Base-by-base conservation (phyloP, 768 basidiomycete genomes). In the Tricholomella constricta region DNA sequence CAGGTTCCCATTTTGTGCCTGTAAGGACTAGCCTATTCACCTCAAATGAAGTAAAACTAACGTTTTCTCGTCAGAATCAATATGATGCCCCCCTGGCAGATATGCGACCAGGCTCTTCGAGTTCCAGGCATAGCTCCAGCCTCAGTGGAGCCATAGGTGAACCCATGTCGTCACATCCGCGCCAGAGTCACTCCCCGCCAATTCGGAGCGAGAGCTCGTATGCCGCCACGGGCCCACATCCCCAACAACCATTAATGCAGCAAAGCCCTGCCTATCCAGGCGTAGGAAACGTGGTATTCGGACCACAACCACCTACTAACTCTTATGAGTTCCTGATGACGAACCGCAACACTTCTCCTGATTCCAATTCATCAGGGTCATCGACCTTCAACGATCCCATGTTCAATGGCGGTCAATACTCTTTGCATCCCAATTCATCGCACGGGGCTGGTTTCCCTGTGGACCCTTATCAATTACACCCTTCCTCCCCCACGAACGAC, bases 141-240 rank as follows among this genome's bases (percentile, higher is more conserved):
- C 71, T 89, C 51, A 81, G 80, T 23, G 84, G 84, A 52, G 85
- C 87, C 22, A 81, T 89, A 68, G 84, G 82, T 45, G 83, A 85
- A 35, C 58, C 70, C 69, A 73, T 66, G 63, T 50, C 70, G 43
- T 20, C 62, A 19, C 58, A 52, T 50, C 54, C 67, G 34, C 61
- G 67, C 35, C 48, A 43, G 22, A 60, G 56, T 48, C 58, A 56
- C 34, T 60, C 61, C n/a, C 51, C 61, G 15, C 42, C 56, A 15
- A 34, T 44, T 15, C 56, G 54, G 42, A 52, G 32, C 14, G 51
- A 57, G 15, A 48, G 37, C 26, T n/a, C 48, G 20, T 58, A 48
- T 20, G 23, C 29, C 32, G 46, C 12, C 54, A 40, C 34, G 38
- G 20, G 48, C 19, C 20, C 29, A 17, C 50, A 50, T 23, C 51